Percentiles rank a stretch among this genome's conserved stretches.
These are phyloP conservation scores for Crithidia acanthocephali DNA, from an alignment of 208 protist genomes.

Conservation along the genomic window DNA sequence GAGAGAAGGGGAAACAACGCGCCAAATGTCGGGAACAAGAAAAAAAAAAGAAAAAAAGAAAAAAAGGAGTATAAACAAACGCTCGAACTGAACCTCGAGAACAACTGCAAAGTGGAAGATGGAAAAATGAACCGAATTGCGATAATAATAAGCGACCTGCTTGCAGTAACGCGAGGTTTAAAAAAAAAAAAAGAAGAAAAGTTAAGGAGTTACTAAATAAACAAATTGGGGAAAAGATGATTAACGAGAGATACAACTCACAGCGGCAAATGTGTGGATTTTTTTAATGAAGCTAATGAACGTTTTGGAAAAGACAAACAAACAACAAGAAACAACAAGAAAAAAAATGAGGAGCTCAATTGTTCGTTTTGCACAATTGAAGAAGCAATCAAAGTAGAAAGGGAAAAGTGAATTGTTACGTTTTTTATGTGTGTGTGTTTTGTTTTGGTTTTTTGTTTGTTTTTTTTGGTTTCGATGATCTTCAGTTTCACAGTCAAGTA, in stretches of 20 bases:
- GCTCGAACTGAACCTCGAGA: not conserved
- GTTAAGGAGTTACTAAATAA: not conserved
- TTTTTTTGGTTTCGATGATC: constrained; percentile 11
- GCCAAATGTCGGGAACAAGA: not conserved
- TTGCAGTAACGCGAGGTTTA: too few species aligned
- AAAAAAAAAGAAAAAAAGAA: not conserved
- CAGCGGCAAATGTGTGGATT: too few species aligned
- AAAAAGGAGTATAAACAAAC: not conserved
- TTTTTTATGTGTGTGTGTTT: not conserved
- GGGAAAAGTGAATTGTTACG: not conserved
- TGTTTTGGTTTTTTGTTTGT: not conserved
- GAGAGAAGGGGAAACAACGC: not conserved
- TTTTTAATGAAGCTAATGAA: too few species aligned
- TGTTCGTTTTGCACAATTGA: not conserved
- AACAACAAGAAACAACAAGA: not conserved
- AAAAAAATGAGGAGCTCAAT: constrained; percentile 6
- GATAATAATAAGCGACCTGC: too few species aligned
- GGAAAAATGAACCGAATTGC: too few species aligned
- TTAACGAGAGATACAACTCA: too few species aligned
- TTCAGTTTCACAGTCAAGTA: too few species aligned
- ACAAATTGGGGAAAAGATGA: too few species aligned
- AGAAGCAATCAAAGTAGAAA: not conserved
- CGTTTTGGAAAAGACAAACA: too few species aligned
- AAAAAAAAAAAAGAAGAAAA: constrained; percentile 17
- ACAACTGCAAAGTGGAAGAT: too few species aligned